Base-by-base conservation (phyloP, 768 basidiomycete species). In the Lactarius trivialis region DNA sequence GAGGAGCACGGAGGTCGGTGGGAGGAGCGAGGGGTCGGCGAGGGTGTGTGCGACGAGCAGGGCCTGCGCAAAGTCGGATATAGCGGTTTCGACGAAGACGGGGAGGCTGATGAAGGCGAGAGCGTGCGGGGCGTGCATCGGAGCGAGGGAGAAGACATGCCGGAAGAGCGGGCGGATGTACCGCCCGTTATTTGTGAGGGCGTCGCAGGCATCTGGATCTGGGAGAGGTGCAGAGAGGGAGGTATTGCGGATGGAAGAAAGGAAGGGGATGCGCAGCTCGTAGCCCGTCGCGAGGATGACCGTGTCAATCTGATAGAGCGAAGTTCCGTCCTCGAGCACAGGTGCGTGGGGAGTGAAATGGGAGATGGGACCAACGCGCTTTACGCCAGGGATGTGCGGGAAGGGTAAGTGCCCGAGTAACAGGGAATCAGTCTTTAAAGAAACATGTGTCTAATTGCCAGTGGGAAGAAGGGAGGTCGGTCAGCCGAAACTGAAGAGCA, bases 221-320 rank as follows among this genome's bases (percentile, higher is more conserved):
- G 45, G 24, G 45, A 48, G 45, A 5, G 24, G 45, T 24, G 45
- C 21, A n/a, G 45, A 48, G 45, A 19, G 19, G 61, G 37, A 26
- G 68, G 71, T 66, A 66, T 71, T 43, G 32, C 63, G 41, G 63
- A 14, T 28, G 63, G 49, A 49, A 41, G 68, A 65, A 33, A 79
- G 71, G 76, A 85, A 85, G 0, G 83, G 83, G 9, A 83, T 73
- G n/a, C 74, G 75, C 55, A 79, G 63, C 59, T 83, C 75, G 67
- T 85, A 85, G 9, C 85, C 84, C 0, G 83, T 85, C 0, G 72
- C 82, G 14, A 84, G 76, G 30, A 85, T 67, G 37, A 86, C 12
- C 12, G 45, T 48, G 45, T 48, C 45, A 2, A 48, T 48, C 5
- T 48, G 45, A 24, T 21, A 24, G 12, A 48, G 45, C 21, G 24